phyloP scores from a whole-genome alignment of 305 asterid genomes.

The Rubia balearica region DNA sequence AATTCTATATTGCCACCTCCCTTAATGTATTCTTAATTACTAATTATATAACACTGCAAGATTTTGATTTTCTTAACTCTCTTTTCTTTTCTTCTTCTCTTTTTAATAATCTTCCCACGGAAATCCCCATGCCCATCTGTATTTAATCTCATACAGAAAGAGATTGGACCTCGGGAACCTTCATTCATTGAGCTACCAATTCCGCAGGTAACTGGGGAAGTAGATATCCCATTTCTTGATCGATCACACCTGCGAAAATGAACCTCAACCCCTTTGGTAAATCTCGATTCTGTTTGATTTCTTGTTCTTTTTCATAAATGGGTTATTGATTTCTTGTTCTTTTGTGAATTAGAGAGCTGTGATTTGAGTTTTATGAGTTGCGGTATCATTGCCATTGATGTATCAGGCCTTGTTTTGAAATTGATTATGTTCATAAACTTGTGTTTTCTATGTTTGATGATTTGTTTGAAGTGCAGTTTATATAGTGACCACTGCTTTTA shows the following conservation, averaged over 20 bases:
- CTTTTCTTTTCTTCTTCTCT: background rate
- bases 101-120: background rate
- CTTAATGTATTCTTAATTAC: too few species aligned
- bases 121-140: background rate
- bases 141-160: background rate
- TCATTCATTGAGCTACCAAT: background rate
- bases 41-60: too few species aligned
- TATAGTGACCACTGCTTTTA: background rate
- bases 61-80: too few species aligned
- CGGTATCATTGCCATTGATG: background rate
- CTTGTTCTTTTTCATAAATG: background rate
- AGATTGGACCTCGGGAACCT: background rate
- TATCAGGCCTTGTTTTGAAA: background rate
- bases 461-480: background rate
- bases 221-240: constrained; percentile 6
- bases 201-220: background rate
- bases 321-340: background rate
- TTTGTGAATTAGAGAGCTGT: background rate
- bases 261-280: background rate
- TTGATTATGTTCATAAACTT: background rate
- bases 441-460: background rate
- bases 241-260: constrained; percentile 8
- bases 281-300: background rate
- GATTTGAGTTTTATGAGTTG: background rate
- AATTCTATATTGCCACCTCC: background rate